Evolutionary conservation across 2,329 filamentous ascomycete genomes (phyloP).

Genomic region (Atkinsonella hypoxylon): DNA sequence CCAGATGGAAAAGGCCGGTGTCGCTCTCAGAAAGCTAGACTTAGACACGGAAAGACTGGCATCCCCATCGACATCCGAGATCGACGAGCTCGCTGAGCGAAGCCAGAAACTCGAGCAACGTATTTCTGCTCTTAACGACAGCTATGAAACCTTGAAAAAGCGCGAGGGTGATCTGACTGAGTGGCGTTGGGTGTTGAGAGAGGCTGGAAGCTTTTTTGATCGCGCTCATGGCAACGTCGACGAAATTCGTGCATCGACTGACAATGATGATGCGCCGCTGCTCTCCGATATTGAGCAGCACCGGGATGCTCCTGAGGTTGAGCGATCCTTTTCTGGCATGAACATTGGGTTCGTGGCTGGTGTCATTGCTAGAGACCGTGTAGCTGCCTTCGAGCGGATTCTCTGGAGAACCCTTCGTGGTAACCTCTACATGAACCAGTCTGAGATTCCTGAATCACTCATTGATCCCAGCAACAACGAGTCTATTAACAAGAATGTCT

Average conservation of each 20-base stretch:
- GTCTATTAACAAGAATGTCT: conserved; percentile 90
- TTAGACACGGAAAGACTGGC: conserved; percentile 81
- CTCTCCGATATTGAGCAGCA: conserved; percentile 88
- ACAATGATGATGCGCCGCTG: conserved; percentile 85
- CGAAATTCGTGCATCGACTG: conserved; percentile 83
- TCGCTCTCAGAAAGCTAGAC: conserved; percentile 78
- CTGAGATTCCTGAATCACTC: conserved; percentile 89
- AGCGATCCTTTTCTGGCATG: conserved; percentile 89
- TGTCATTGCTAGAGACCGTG: conserved; percentile 85
- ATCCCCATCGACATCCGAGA: conserved; percentile 82
- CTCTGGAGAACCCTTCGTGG: conserved; percentile 94
- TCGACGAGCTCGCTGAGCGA: conserved; percentile 88
- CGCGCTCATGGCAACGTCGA: conserved; percentile 92
- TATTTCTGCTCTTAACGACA: conserved; percentile 85
- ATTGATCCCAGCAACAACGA: conserved; percentile 90
- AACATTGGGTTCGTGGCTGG: conserved; percentile 98
- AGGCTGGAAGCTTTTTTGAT: conserved; percentile 96
- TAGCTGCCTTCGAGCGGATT: conserved; percentile 92
- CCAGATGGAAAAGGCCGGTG: conserved; percentile 89
- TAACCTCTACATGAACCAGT: conserved; percentile 99
- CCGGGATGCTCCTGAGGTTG: conserved; percentile 51
- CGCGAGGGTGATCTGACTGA: conserved; percentile 93
- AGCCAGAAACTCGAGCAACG: conserved; percentile 88
- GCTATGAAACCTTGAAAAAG: conserved; percentile 97
- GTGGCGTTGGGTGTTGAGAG: conserved; percentile 94